Conservation (phyloP, 2,329 filamentous ascomycete species). For the Nemania abortiva region DNA sequence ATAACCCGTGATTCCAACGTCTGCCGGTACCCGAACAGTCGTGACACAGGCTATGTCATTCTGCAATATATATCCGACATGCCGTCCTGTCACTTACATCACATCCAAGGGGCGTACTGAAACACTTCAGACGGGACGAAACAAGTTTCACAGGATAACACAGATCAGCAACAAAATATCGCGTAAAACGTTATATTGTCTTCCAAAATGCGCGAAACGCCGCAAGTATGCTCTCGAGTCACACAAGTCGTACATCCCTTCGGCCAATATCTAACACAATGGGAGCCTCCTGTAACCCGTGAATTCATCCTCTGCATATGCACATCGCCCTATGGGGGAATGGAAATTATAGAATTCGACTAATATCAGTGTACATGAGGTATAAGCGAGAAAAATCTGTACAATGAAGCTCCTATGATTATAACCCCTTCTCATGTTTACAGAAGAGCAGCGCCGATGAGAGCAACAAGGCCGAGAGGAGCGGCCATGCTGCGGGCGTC, state of each 20-base stretch:
- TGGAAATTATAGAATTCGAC: slow-evolving; percentile 28
- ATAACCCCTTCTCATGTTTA: slow-evolving; percentile 31
- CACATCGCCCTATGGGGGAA: slow-evolving; percentile 23
- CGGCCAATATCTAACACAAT: slow-evolving; percentile 3
- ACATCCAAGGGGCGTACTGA: neutral
- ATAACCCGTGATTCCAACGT: neutral
- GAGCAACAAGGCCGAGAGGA: slow-evolving; percentile 46
- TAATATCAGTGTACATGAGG: slow-evolving; percentile 18
- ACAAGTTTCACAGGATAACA: neutral
- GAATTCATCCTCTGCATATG: slow-evolving; percentile 26
- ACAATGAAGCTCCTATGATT: neutral
- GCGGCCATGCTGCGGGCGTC: slow-evolving; percentile 45
- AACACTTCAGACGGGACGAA: neutral
- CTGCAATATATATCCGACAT: slow-evolving; percentile 19
- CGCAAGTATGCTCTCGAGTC: neutral
- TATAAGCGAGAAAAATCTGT: neutral
- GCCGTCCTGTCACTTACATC: slow-evolving; percentile 14
- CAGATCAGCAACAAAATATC: neutral
- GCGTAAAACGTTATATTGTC: slow-evolving; percentile 24
- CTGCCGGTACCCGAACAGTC: slow-evolving; percentile 14
- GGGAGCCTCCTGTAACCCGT: neutral
- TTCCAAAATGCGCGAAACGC: slow-evolving; percentile 3
- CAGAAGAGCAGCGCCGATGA: slow-evolving; percentile 45
- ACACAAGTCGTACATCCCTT: slow-evolving; percentile 3
- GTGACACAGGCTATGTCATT: slow-evolving; percentile 20